A percentile compares a stretch with the other conserved stretches of the same genome.
phyloP scores from a whole-genome alignment of 345 rosid species.

The Salix caprea region DNA sequence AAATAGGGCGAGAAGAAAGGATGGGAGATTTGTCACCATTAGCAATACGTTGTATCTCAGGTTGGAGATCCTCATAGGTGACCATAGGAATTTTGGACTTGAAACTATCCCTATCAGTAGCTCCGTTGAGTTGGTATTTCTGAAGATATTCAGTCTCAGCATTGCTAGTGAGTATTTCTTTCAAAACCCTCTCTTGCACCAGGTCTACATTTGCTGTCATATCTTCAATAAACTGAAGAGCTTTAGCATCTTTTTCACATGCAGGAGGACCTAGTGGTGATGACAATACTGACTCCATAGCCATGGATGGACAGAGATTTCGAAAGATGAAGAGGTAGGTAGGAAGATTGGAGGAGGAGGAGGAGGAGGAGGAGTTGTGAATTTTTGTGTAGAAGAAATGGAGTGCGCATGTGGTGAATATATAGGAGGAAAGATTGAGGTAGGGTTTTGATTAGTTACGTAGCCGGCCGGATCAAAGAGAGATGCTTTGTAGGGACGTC shows the following conservation, averaged over 20 bases:
- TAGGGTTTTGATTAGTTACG: background rate
- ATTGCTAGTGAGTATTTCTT: slow-evolving; percentile 64
- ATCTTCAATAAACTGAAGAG: slow-evolving; percentile 71
- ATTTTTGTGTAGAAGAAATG: too few species aligned
- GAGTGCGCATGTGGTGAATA: background rate
- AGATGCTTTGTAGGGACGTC: slow-evolving; percentile 9
- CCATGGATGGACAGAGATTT: slow-evolving; percentile 38
- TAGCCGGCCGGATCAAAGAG: background rate
- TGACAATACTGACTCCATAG: slow-evolving; percentile 54
- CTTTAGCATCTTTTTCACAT: slow-evolving; percentile 69
- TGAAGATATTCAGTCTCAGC: slow-evolving; percentile 65
- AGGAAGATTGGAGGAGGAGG: too few species aligned
- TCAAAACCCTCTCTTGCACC: slow-evolving; percentile 57
- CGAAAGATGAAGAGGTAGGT: too few species aligned
- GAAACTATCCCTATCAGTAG: slow-evolving; percentile 62
- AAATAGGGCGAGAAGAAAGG: slow-evolving; percentile 76
- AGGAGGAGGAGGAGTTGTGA: too few species aligned
- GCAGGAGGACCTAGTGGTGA: slow-evolving; percentile 74
- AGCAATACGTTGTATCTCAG: slow-evolving; percentile 90
- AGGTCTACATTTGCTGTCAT: slow-evolving; percentile 59
- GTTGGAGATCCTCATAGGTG: slow-evolving; percentile 79
- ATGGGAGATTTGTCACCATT: slow-evolving; percentile 85
- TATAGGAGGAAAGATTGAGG: background rate
- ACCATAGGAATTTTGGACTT: slow-evolving; percentile 70
- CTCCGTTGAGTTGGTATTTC: slow-evolving; percentile 48